phyloP scores from a whole-genome alignment of 345 rosid genomes.

The Rhizophora apiculata region DNA sequence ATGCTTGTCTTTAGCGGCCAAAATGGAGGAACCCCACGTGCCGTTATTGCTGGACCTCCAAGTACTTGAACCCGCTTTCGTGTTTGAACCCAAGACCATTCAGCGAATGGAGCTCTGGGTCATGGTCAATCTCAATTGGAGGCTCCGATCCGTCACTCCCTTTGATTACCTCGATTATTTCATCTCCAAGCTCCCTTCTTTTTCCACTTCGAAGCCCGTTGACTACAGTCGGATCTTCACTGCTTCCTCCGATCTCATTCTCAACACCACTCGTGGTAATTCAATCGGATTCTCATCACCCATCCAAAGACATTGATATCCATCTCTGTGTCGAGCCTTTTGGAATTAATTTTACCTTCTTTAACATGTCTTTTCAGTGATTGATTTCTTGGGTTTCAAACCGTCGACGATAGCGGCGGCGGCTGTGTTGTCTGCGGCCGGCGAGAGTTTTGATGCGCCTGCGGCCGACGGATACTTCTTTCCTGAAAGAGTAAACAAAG shows the following conservation, averaged over 20 bases:
- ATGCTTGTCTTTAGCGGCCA: slow-evolving; percentile 65
- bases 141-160: slow-evolving; percentile 52
- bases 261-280: slow-evolving; percentile 54
- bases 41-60: slow-evolving; percentile 54
- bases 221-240: slow-evolving; percentile 25
- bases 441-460: slow-evolving; percentile 19
- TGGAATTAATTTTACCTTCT: neutral
- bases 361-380: slow-evolving; percentile 28
- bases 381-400: slow-evolving; percentile 49
- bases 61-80: slow-evolving; percentile 44
- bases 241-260: slow-evolving; percentile 49
- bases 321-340: neutral
- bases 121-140: slow-evolving; percentile 52
- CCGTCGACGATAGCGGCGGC: slow-evolving; percentile 63
- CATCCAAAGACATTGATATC: neutral
- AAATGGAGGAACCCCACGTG: slow-evolving; percentile 52
- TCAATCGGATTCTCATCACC: neutral
- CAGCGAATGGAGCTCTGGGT: slow-evolving; percentile 61
- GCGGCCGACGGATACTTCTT: neutral
- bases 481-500: slow-evolving; percentile 39
- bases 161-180: slow-evolving; percentile 51
- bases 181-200: slow-evolving; percentile 33
- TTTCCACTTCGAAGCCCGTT: slow-evolving; percentile 14
- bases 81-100: slow-evolving; percentile 49
- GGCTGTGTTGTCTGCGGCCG: slow-evolving; percentile 43